Percentiles rank a stretch among this genome's conserved stretches.
Conservation (phyloP, 1,139 yeast species). For the Hyphopichia fennica region DNA sequence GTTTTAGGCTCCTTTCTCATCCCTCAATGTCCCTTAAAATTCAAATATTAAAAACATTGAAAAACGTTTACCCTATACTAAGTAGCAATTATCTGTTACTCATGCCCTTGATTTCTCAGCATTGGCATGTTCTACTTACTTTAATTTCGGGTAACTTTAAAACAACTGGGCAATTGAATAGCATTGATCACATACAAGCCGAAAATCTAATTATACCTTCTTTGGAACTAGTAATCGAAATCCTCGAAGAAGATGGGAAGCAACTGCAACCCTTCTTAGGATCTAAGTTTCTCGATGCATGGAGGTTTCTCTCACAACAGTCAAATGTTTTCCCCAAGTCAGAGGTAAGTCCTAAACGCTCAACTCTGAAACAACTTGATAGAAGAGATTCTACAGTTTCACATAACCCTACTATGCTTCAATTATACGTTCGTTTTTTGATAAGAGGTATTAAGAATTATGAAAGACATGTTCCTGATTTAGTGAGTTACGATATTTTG, state of each 20-base stretch:
- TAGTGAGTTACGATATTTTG: conserved; percentile 29
- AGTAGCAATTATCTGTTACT: conserved; percentile 59
- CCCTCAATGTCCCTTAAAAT: conserved; percentile 56
- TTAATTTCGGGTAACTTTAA: conserved; percentile 17
- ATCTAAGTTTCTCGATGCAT: conserved; percentile 36
- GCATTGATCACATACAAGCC: conserved; percentile 4
- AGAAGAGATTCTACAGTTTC: background rate
- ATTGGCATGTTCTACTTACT: conserved; percentile 56
- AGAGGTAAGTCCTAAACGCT: background rate
- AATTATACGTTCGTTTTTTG: conserved; percentile 22
- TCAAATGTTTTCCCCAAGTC: background rate
- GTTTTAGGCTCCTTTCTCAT: conserved; percentile 71
- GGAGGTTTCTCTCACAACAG: conserved; percentile 25
- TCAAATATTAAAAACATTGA: conserved; percentile 55
- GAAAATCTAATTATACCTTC: conserved; percentile 16
- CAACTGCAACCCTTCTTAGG: conserved; percentile 32
- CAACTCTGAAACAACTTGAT: background rate
- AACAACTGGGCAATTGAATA: conserved; percentile 1
- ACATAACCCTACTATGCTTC: conserved; percentile 13
- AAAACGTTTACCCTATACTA: conserved; percentile 56
- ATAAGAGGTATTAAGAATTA: conserved; percentile 33
- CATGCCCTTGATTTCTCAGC: conserved; percentile 64
- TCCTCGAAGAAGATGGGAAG: conserved; percentile 28
- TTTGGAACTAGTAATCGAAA: conserved; percentile 24
- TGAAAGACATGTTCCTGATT: conserved; percentile 34